Percentiles rank a stretch among this genome's conserved stretches.
phyloP scores from a whole-genome alignment of 176 grass and related monocot genomes.

The Oryza rufipogon region DNA sequence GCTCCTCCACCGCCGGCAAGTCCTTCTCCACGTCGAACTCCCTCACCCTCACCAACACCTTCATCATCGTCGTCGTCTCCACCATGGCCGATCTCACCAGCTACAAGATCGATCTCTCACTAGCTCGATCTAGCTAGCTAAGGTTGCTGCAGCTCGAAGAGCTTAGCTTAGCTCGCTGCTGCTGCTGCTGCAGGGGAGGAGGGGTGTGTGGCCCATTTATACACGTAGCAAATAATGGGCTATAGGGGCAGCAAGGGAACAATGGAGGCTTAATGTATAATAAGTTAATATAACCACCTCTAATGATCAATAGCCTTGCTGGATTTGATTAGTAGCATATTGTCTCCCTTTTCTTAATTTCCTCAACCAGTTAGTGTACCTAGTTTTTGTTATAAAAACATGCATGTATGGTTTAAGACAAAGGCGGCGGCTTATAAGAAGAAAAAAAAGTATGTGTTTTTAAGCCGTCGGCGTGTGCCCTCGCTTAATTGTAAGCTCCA shows the following conservation, averaged over 20 bases:
- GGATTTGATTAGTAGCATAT: not conserved
- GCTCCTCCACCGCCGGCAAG: constrained; percentile 53
- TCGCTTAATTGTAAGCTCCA: too few relatives aligned
- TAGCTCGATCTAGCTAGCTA: not conserved
- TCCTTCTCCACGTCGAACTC: constrained; percentile 67
- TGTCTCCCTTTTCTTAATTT: not conserved
- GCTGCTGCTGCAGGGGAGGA: not conserved
- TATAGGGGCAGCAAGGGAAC: not conserved
- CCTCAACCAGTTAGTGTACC: not conserved
- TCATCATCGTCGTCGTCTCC: not conserved
- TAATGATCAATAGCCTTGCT: not conserved
- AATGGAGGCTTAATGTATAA: not conserved
- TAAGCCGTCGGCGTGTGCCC: too few relatives aligned
- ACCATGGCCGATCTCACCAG: constrained; percentile 16
- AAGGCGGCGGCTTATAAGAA: not conserved
- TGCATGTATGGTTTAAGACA: not conserved
- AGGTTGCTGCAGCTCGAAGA: not conserved
- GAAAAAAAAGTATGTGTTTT: too few relatives aligned
- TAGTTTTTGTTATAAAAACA: not conserved
- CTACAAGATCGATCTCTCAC: not conserved
- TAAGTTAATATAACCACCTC: too few relatives aligned
- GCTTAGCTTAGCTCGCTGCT: not conserved
- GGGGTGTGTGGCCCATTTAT: not conserved
- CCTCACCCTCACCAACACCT: constrained; percentile 43
- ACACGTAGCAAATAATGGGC: not conserved